phyloP scores from a whole-genome alignment of 257 asterid genomes.

The Oldenlandia corymbosa region DNA sequence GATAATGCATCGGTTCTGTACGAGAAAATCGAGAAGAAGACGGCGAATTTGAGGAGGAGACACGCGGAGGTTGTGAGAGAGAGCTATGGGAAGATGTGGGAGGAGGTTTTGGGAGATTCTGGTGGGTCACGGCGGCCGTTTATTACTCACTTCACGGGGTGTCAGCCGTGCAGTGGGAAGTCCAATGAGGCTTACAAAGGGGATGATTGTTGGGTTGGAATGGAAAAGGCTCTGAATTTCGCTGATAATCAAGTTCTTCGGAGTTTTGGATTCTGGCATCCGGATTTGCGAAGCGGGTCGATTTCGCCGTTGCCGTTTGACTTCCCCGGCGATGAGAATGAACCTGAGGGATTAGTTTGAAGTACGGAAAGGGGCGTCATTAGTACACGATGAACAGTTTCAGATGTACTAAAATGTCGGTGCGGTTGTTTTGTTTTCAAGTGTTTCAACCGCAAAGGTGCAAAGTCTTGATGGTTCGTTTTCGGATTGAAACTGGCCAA shows the following conservation, averaged over 20 bases:
- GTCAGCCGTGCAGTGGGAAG: slow-evolving; percentile 84
- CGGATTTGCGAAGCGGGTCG: slow-evolving; percentile 27
- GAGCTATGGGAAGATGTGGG: slow-evolving; percentile 36
- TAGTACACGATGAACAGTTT: too few relatives aligned
- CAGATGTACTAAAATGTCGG: too few relatives aligned
- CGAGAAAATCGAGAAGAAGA: slow-evolving; percentile 25
- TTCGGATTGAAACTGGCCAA: too few relatives aligned
- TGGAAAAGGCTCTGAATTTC: slow-evolving; percentile 65
- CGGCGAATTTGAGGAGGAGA: slow-evolving; percentile 35
- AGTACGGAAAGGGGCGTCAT: too few relatives aligned
- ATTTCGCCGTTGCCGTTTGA: slow-evolving; percentile 40
- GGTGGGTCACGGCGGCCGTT: slow-evolving; percentile 59
- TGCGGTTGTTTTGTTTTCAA: not conserved
- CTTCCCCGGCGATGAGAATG: slow-evolving; percentile 25
- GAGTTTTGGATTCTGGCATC: slow-evolving; percentile 51
- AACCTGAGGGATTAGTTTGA: slow-evolving; percentile 17
- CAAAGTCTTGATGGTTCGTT: too few relatives aligned
- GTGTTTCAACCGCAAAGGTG: too few relatives aligned
- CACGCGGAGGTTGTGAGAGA: slow-evolving; percentile 62
- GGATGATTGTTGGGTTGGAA: slow-evolving; percentile 49
- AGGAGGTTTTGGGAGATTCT: slow-evolving; percentile 24
- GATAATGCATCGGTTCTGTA: slow-evolving; percentile 25
- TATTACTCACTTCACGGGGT: slow-evolving; percentile 80
- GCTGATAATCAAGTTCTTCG: slow-evolving; percentile 72
- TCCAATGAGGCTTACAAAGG: slow-evolving; percentile 50